Evolutionary conservation across 1,284 basidiomycete genomes (phyloP).

Genomic region (Wolfiporia cocos): DNA sequence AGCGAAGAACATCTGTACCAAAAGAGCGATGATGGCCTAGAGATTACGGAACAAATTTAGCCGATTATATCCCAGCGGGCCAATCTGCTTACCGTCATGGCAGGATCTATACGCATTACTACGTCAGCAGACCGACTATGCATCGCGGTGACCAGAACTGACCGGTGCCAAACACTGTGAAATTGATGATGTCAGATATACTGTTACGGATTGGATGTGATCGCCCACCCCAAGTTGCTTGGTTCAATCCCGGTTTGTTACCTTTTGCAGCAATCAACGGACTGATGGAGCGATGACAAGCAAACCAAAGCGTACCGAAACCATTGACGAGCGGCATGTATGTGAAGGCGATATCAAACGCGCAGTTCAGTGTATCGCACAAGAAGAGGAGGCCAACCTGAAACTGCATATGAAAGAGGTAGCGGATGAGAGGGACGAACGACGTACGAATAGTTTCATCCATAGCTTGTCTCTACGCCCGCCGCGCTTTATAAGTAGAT

Average conservation of each 20-base stretch:
- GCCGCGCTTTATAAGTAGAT: conserved; percentile 1
- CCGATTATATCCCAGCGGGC: not conserved
- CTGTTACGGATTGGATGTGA: not conserved
- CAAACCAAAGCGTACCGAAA: conserved; percentile 25
- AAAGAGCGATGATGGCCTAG: conserved; percentile 32
- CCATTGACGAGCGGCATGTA: conserved; percentile 31
- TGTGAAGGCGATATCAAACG: conserved; percentile 32
- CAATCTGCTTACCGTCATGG: conserved; percentile 22
- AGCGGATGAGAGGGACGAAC: not conserved
- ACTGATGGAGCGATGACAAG: not conserved
- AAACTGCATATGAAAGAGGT: not conserved
- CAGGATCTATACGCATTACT: conserved; percentile 20
- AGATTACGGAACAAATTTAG: not conserved
- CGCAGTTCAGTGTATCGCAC: conserved; percentile 33
- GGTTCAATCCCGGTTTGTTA: conserved; percentile 18
- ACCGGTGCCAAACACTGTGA: conserved; percentile 29
- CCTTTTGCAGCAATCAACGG: conserved; percentile 11
- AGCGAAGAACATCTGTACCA: conserved; percentile 37
- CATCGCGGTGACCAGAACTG: not conserved
- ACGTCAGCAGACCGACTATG: not conserved
- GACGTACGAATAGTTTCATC: conserved; percentile 29
- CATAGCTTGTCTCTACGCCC: conserved; percentile 24
- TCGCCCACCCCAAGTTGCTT: conserved; percentile 25
- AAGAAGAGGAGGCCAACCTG: conserved; percentile 31
- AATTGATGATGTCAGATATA: not conserved